Evolutionary conservation across 208 protist genomes (phyloP), one percentile per base, ranked within the genome.

Genomic region (Trypanosoma lewisi): DNA sequence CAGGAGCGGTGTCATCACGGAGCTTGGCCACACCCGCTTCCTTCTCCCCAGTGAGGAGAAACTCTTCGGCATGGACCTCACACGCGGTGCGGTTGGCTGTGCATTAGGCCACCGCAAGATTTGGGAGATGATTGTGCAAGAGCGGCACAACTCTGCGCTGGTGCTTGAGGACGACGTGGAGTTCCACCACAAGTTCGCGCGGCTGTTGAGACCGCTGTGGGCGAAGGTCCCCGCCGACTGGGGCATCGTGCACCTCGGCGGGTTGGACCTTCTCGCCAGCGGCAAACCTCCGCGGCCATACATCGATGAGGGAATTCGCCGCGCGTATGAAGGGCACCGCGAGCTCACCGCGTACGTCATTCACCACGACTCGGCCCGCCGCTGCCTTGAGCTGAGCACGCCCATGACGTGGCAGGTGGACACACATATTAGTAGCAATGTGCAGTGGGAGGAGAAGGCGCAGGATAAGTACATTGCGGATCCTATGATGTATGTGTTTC

Each of bases 361-460:
- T 21, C 61, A 95, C 63, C 70, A 76, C 16, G 42, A 34, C n/a
- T 78, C 84, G 9, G 91, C 91, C 12, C 47, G 75, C 52, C 81
- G 88, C 36, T 95, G 87, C 53, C 72, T 96, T 7, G 86, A 87
- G 25, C 77, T 95, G 0, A 83, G 88, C 1, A 48, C 81, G 33
- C 81, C 83, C n/a, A 81, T 96, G 83, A 96, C 88, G 21, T 96
- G 91, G 89, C 91, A 96, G 57, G 69, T 96, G 28, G 91, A 96
- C 67, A 96, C 91, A 30, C 91, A 96, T 76, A 89, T 95, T 54
- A 87, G 79, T 68, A 87, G 67, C 61, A 54, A 75, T 23, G 63
- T 83, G 47, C 55, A 70, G 31, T 69, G 80, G 2, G 88, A 96
- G 28, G 27, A 64, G 8, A 69, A 37, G 37, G 86, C 80, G 31